Percentiles rank a stretch among this genome's conserved stretches.
phyloP scores from a whole-genome alignment of 768 basidiomycete genomes.

The Amanita rubescens region DNA sequence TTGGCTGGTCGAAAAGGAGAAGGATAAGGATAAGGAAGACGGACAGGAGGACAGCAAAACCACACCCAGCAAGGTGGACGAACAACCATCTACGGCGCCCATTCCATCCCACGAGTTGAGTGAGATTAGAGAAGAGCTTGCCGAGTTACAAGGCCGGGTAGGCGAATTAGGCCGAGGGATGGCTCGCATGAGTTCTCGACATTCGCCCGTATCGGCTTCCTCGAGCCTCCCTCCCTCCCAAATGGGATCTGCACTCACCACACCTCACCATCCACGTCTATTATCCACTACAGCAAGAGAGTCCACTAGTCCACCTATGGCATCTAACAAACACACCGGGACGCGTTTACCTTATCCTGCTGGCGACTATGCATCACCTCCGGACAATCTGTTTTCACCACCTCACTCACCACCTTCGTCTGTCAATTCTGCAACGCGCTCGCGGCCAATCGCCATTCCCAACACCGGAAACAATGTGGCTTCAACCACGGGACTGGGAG shows the following conservation, averaged over 20 bases:
- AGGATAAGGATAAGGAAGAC: constrained; percentile 58
- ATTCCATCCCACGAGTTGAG: constrained; percentile 34
- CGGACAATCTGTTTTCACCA: constrained; percentile 37
- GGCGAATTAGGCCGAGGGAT: constrained; percentile 73
- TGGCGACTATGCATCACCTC: constrained; percentile 72
- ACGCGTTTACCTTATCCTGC: constrained; percentile 76
- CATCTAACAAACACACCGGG: constrained; percentile 36
- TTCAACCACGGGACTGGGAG: not conserved
- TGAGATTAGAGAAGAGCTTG: constrained; percentile 58
- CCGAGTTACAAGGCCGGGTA: constrained; percentile 69
- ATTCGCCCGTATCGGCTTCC: constrained; percentile 43
- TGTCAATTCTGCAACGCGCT: constrained; percentile 41
- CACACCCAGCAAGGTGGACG: constrained; percentile 12
- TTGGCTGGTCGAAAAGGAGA: constrained; percentile 84
- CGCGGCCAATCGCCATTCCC: constrained; percentile 33
- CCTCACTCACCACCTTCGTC: constrained; percentile 43
- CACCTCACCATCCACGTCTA: constrained; percentile 31
- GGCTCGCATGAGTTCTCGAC: constrained; percentile 55
- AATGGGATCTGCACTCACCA: constrained; percentile 22
- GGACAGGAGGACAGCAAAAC: constrained; percentile 15
- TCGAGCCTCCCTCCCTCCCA: constrained; percentile 25
- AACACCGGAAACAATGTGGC: not conserved
- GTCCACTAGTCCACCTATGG: constrained; percentile 57
- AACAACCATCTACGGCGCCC: constrained; percentile 9
- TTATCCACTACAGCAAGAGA: constrained; percentile 44